Evolutionary conservation across 768 basidiomycete genomes (phyloP).

Genomic region (Tulasnella sp.): DNA sequence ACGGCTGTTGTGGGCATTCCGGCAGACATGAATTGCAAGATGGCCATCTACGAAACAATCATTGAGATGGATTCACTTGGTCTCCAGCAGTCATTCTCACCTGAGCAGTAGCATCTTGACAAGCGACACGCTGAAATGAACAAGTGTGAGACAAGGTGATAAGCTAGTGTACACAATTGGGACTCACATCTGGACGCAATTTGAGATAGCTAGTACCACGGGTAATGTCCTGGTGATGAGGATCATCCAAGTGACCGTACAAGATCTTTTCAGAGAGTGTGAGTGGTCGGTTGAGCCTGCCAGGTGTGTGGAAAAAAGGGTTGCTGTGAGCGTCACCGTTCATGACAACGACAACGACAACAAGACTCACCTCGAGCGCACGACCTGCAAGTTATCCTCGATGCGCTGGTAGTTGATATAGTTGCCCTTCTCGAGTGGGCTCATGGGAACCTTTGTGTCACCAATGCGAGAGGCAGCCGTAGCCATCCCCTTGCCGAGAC

Average conservation of each 20-base stretch:
- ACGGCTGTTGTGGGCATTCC: conserved; percentile 97
- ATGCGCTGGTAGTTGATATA: conserved; percentile 95
- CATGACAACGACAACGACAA: background rate
- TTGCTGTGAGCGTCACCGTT: conserved; percentile 14
- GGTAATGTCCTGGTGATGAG: conserved; percentile 77
- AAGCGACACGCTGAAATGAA: conserved; percentile 56
- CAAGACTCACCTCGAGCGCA: conserved; percentile 57
- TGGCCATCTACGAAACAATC: conserved; percentile 64
- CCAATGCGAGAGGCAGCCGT: conserved; percentile 70
- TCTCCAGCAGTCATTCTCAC: conserved; percentile 27
- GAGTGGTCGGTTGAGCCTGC: conserved; percentile 74
- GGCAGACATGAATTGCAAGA: conserved; percentile 99
- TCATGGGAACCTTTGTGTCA: conserved; percentile 84
- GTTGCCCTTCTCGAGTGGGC: conserved; percentile 63
- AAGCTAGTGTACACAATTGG: conserved; percentile 20
- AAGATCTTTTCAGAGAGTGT: conserved; percentile 94
- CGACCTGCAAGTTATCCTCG: conserved; percentile 87
- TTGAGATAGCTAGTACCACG: conserved; percentile 93
- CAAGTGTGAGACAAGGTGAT: conserved; percentile 4
- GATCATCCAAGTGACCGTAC: conserved; percentile 95
- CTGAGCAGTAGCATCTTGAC: conserved; percentile 85
- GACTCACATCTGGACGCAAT: conserved; percentile 91
- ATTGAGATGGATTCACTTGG: background rate
- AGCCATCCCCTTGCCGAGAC: conserved; percentile 39
- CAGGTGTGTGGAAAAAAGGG: background rate